Conservation (phyloP, 345 rosid genomes). For the Brassica incana region DNA sequence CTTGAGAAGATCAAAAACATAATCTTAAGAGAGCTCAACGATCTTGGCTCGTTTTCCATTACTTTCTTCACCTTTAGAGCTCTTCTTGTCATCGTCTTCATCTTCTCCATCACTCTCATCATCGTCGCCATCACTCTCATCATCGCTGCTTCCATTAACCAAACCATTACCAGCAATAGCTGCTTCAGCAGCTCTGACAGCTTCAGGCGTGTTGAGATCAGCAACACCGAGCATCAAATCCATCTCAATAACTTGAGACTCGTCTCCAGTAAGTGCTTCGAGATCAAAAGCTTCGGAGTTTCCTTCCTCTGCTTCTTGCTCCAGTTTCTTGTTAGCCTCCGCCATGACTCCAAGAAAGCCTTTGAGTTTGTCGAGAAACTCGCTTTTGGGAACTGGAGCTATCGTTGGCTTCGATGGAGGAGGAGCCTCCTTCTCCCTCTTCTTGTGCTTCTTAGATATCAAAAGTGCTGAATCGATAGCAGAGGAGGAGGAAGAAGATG, state of each 20-base stretch:
- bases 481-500: slow-evolving; percentile 16
- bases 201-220: slow-evolving; percentile 90
- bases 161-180: slow-evolving; percentile 46
- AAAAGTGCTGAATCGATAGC: slow-evolving; percentile 18
- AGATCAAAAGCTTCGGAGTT: slow-evolving; percentile 62
- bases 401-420: slow-evolving; percentile 46
- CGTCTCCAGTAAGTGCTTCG: slow-evolving; percentile 68
- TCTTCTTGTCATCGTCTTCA: slow-evolving; percentile 16
- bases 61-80: not conserved
- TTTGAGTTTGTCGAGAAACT: slow-evolving; percentile 70
- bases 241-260: slow-evolving; percentile 78
- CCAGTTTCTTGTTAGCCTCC: slow-evolving; percentile 66
- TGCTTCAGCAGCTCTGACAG: slow-evolving; percentile 83
- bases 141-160: slow-evolving; percentile 34
- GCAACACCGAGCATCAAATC: slow-evolving; percentile 88
- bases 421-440: slow-evolving; percentile 3
- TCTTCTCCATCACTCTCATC: slow-evolving; percentile 15
- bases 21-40: slow-evolving; percentile 22
- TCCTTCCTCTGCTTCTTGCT: slow-evolving; percentile 64
- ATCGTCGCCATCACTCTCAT: slow-evolving; percentile 18
- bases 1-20: not conserved
- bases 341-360: slow-evolving; percentile 71
- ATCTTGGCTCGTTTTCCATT: slow-evolving; percentile 28
- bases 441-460: slow-evolving; percentile 12
- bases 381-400: slow-evolving; percentile 54